Base-by-base conservation (phyloP, 306 rosid species). In the Fagus crenata region DNA sequence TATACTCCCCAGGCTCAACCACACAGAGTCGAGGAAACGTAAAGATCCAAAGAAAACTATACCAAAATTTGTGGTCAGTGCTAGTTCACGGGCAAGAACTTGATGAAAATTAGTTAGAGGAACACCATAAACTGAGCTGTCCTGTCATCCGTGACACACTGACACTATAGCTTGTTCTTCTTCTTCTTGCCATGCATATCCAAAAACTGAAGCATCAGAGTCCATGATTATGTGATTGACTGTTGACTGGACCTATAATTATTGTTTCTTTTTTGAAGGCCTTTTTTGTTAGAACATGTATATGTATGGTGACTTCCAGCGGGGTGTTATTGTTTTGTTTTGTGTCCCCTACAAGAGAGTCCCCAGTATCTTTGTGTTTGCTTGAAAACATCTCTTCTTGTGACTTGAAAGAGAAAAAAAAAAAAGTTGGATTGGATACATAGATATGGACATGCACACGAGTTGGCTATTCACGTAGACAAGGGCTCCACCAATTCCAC, bases 361-460 rank as follows among this genome's bases (percentile, higher is more conserved):
- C 69, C 11, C 43, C 69, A 63, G 35, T 37, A 67, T 74, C 69
- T 74, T 40, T 58, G 5, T 60, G 28, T 8, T 42, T 41, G 71
- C 14, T 67, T 67, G 49, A 39, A 17, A 37, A 15, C 49, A 65
- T 46, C 14, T 37, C 67, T n/a, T 17, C 6, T 28, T 39, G 31
- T 43, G 12, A 22, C 28, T 22, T 22, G 28, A 22, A 22, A 6
- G 33, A 14, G 49, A 4, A 6, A 11, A 39, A 67, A 67, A 39
- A 40, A 61, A 61, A 12, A 18, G 14, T 37, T 33, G 58, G 36
- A 75, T 61, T 32, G 63, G 78, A 42, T 63, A 39, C 18, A 35
- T 60, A 63, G 78, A 75, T 49, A 33, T 8, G 70, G 78, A 63
- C 78, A 75, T 35, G 61, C 78, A 49, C 78, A 75, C 78, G 78